Conservation (phyloP, 2,329 filamentous ascomycete species). For the Aspergillus melleus region DNA sequence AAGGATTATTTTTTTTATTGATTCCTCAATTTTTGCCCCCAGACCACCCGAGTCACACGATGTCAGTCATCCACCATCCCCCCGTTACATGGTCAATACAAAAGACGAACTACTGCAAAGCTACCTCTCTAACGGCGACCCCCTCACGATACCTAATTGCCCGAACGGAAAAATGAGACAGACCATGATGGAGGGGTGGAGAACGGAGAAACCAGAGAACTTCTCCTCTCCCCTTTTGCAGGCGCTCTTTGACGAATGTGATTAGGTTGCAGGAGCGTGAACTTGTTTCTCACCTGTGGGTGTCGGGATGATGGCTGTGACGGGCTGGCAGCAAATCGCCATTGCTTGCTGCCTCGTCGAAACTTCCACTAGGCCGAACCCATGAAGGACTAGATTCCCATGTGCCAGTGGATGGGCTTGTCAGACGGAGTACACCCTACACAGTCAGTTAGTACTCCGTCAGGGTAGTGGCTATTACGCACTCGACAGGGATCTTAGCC, state of each 20-base stretch:
- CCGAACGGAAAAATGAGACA: neutral
- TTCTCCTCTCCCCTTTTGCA: neutral
- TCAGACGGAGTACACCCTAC: constrained; percentile 1
- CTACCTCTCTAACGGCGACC: constrained; percentile 1
- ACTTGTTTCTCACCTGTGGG: constrained; percentile 7
- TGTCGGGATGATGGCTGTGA: constrained; percentile 5
- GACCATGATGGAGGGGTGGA: neutral
- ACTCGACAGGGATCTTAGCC: constrained; percentile 8
- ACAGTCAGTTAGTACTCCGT: too few relatives aligned
- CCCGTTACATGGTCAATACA: constrained; percentile 1
- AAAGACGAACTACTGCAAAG: neutral
- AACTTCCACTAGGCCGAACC: constrained; percentile 10
- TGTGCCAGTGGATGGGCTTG: constrained; percentile 13
- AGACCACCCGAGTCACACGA: constrained; percentile 20
- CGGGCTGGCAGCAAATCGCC: constrained; percentile 11
- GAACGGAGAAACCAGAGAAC: neutral
- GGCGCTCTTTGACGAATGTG: constrained; percentile 7
- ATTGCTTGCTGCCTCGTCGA: constrained; percentile 2
- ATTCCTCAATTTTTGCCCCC: neutral
- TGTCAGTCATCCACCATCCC: constrained; percentile 14
- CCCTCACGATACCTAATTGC: neutral
- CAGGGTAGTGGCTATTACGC: constrained; percentile 5
- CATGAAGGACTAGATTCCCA: constrained; percentile 11
- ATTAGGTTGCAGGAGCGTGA: constrained; percentile 16
- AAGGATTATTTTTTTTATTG: neutral